Evolutionary conservation across 805 yeast genomes (phyloP).

Genomic region (Ogataea wickerhamii): DNA sequence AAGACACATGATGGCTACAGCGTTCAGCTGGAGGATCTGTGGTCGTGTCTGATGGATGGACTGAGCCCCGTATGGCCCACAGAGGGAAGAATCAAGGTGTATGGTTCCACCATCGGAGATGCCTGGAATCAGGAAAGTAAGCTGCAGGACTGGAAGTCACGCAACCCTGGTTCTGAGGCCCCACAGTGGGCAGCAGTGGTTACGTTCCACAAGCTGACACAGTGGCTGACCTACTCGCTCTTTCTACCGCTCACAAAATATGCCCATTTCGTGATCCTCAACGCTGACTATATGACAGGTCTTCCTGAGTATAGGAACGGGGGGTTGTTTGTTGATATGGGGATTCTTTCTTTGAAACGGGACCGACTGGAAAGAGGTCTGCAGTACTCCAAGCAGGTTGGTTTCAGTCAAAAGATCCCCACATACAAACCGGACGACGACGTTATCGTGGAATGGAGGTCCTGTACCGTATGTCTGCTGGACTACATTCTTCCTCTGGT

Average conservation of each 20-base stretch:
- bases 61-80: constrained; percentile 59
- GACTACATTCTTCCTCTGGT: constrained; percentile 51
- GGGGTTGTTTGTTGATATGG: constrained; percentile 57
- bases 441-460: constrained; percentile 66
- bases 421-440: constrained; percentile 53
- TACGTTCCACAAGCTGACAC: constrained; percentile 64
- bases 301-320: constrained; percentile 64
- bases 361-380: constrained; percentile 38
- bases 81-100: constrained; percentile 46
- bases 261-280: constrained; percentile 39
- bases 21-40: constrained; percentile 46
- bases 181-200: constrained; percentile 43
- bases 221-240: constrained; percentile 63
- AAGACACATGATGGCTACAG: constrained; percentile 18
- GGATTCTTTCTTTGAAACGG: constrained; percentile 46
- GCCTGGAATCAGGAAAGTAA: constrained; percentile 51
- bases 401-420: constrained; percentile 37
- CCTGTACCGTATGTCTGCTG: constrained; percentile 53
- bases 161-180: constrained; percentile 17
- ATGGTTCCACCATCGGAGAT: constrained; percentile 56
- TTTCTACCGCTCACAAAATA: constrained; percentile 47
- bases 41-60: constrained; percentile 56
- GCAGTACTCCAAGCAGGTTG: constrained; percentile 29
- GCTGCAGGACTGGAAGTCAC: constrained; percentile 14
- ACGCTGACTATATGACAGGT: constrained; percentile 47